A percentile compares a stretch with the other conserved stretches of the same genome.
Conservation (phyloP, 2,329 filamentous ascomycete species). For the Reticulascus tulasneorum region DNA sequence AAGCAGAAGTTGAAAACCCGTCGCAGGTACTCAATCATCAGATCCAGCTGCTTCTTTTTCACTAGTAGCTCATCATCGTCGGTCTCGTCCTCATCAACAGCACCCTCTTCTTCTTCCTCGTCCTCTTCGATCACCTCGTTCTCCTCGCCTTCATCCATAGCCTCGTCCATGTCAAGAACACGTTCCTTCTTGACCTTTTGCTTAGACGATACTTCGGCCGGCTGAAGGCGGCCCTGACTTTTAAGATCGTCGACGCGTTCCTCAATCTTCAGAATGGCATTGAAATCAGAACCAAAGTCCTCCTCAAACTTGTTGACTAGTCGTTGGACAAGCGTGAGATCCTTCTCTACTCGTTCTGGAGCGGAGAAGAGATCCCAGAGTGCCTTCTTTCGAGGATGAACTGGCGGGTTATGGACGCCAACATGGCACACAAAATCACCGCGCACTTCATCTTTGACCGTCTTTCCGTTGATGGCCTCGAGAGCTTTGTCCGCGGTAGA, state of each 20-base stretch:
- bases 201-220: conserved; percentile 49
- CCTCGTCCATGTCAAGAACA: conserved; percentile 57
- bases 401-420: conserved; percentile 87
- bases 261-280: conserved; percentile 77
- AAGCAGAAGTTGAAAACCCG: conserved; percentile 99
- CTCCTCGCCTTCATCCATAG: conserved; percentile 59
- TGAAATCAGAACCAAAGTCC: conserved; percentile 73
- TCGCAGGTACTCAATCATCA: conserved; percentile 93
- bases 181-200: conserved; percentile 59
- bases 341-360: conserved; percentile 87
- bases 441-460: conserved; percentile 87
- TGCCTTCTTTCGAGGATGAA: conserved; percentile 85
- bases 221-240: conserved; percentile 71
- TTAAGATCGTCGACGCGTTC: conserved; percentile 80
- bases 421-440: conserved; percentile 98
- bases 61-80: conserved; percentile 86
- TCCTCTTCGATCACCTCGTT: conserved; percentile 65
- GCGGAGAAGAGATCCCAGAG: conserved; percentile 95
- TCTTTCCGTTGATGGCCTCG: conserved; percentile 95
- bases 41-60: conserved; percentile 95
- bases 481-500: conserved; percentile 80
- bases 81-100: conserved; percentile 72
- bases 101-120: conserved; percentile 77
- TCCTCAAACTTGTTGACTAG: conserved; percentile 81
- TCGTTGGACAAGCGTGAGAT: conserved; percentile 77